These are phyloP conservation scores for Debaryomyces castellii DNA, from an alignment of 805 yeast genomes.

Conservation along the genomic window DNA sequence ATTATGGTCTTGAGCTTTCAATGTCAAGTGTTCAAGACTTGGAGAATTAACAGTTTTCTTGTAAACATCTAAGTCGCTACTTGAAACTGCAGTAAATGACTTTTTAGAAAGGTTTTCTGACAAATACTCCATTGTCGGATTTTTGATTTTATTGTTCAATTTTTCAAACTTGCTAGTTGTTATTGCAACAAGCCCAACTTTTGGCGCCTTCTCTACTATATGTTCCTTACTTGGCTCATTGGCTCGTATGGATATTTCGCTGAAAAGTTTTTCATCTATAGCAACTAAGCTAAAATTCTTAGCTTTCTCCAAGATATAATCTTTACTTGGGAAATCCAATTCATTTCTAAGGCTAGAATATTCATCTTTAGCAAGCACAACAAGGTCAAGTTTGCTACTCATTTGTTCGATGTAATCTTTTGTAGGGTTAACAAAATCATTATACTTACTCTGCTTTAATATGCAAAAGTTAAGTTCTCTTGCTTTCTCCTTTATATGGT, in stretches of 20 bases:
- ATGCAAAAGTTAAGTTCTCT: slow-evolving; percentile 13
- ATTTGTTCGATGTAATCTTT: not conserved
- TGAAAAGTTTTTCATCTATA: slow-evolving; percentile 1
- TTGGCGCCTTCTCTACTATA: slow-evolving; percentile 18
- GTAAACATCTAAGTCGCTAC: slow-evolving; percentile 12
- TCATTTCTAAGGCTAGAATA: slow-evolving; percentile 8
- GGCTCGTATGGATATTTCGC: slow-evolving; percentile 6
- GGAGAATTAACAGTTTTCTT: slow-evolving; percentile 19
- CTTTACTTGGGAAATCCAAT: slow-evolving; percentile 18
- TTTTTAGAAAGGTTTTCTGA: slow-evolving; percentile 13
- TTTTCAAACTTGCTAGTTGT: slow-evolving; percentile 10
- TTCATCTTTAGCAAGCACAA: slow-evolving; percentile 16
- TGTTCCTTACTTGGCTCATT: slow-evolving; percentile 14
- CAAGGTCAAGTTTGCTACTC: slow-evolving; percentile 16
- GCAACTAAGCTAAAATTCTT: slow-evolving; percentile 3
- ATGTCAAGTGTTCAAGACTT: slow-evolving; percentile 23
- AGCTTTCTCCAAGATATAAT: slow-evolving; percentile 15
- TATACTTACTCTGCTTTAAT: slow-evolving; percentile 13
- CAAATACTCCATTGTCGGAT: slow-evolving; percentile 30
- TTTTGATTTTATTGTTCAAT: slow-evolving; percentile 12
- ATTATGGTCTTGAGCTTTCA: slow-evolving; percentile 17
- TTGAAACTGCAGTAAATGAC: slow-evolving; percentile 10
- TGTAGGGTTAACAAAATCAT: slow-evolving; percentile 1
- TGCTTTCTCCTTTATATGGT: slow-evolving; percentile 20
- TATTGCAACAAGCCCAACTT: slow-evolving; percentile 22